These are phyloP conservation scores for Triticum timopheevii DNA, from an alignment of 176 grass and related monocot genomes.

Conservation along the genomic window DNA sequence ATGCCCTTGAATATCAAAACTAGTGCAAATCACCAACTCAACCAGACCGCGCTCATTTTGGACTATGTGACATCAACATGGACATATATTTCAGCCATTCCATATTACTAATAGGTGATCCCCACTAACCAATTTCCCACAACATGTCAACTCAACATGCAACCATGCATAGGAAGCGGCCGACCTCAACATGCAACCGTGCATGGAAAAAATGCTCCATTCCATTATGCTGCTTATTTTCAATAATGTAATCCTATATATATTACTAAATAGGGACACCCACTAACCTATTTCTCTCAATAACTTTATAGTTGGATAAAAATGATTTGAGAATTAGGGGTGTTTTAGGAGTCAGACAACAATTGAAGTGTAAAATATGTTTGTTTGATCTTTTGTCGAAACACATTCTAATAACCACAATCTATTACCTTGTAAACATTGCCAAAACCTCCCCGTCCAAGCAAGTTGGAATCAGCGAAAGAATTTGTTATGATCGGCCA, in stretches of 20 bases:
- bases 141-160: no score
- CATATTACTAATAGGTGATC: no score
- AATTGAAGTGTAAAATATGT: background rate
- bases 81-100: background rate
- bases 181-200: no score
- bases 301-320: background rate
- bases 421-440: conserved; percentile 13
- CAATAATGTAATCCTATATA: no score
- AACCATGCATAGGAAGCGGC: no score
- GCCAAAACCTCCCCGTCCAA: no score
- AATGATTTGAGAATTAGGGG: background rate
- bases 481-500: background rate
- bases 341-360: background rate
- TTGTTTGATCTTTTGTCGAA: background rate
- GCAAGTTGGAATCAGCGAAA: conserved; percentile 22
- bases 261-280: no score
- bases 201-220: no score
- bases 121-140: no score
- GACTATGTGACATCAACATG: background rate
- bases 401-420: background rate
- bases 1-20: background rate
- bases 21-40: background rate
- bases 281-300: no score
- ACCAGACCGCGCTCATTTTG: background rate
- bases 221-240: no score